phyloP scores from a whole-genome alignment of 169 alveolate species.

The Eimeria sp. region DNA sequence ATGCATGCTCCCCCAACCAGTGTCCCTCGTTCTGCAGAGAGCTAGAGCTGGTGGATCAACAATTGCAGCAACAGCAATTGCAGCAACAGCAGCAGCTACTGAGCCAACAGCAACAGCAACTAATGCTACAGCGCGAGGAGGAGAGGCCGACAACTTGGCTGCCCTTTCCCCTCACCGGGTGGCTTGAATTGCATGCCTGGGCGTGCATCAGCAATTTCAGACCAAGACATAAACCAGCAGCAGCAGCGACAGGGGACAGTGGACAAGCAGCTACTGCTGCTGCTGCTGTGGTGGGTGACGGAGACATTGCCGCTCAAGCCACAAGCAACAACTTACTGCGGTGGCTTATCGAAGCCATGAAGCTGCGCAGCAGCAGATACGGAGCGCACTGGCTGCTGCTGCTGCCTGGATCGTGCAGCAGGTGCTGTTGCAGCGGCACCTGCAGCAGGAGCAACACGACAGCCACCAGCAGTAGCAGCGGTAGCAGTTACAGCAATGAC shows the following conservation, averaged over 20 bases:
- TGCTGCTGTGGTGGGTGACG: conserved; percentile 6
- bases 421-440: conserved; percentile 62
- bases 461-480: background rate
- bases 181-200: conserved; percentile 82
- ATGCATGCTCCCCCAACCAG: background rate
- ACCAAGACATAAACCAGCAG: conserved; percentile 23
- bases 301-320: conserved; percentile 43
- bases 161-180: conserved; percentile 71
- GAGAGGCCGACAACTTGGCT: background rate
- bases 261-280: background rate
- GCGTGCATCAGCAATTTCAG: conserved; percentile 66
- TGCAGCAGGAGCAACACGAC: background rate
- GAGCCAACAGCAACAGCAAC: background rate
- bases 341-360: conserved; percentile 54
- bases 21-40: conserved; percentile 6
- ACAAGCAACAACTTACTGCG: conserved; percentile 57
- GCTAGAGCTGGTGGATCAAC: background rate
- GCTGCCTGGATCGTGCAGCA: conserved; percentile 42
- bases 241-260: conserved; percentile 10
- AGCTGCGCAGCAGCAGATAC: conserved; percentile 60
- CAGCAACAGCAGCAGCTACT: too few relatives aligned
- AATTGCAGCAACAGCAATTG: conserved; percentile 19
- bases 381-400: conserved; percentile 43
- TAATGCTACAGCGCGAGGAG: conserved; percentile 14
- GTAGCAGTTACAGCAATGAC: background rate